A percentile compares a stretch with the other conserved stretches of the same genome.
Conservation (phyloP, 352 stramenopile genomes). For the Aphanomyces astaci region DNA sequence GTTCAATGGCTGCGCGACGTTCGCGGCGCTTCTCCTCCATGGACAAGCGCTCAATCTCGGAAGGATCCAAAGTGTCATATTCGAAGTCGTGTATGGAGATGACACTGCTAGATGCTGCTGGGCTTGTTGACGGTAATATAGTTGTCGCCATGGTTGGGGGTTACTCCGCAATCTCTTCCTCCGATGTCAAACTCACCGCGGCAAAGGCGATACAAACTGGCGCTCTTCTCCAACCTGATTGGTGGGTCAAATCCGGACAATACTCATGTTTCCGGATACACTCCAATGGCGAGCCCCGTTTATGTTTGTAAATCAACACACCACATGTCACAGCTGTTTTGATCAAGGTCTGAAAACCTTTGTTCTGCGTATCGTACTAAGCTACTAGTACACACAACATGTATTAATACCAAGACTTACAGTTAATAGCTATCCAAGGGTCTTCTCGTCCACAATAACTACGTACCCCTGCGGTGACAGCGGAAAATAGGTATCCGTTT, state of each 20-base stretch:
- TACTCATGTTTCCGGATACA: background rate
- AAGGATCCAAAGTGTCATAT: background rate
- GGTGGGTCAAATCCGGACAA: background rate
- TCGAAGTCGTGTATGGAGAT: background rate
- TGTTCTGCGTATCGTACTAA: too few relatives aligned
- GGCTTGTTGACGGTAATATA: background rate
- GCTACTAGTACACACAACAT: too few relatives aligned
- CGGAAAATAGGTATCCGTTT: too few relatives aligned
- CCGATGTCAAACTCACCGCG: background rate
- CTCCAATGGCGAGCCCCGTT: background rate
- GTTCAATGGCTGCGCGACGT: conserved; percentile 9
- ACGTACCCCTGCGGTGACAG: too few relatives aligned
- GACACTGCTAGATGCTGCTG: background rate
- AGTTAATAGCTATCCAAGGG: too few relatives aligned
- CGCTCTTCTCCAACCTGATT: background rate
- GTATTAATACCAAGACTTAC: too few relatives aligned
- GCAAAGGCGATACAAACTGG: background rate
- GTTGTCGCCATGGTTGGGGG: too few relatives aligned
- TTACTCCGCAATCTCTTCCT: too few relatives aligned
- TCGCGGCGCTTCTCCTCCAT: conserved; percentile 6
- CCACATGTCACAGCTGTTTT: background rate
- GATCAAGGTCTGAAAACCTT: too few relatives aligned
- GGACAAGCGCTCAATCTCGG: background rate
- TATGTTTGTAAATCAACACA: background rate
- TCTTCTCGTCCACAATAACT: too few relatives aligned